phyloP scores from a whole-genome alignment of 805 yeast species.

The Candida qinlingensis region DNA sequence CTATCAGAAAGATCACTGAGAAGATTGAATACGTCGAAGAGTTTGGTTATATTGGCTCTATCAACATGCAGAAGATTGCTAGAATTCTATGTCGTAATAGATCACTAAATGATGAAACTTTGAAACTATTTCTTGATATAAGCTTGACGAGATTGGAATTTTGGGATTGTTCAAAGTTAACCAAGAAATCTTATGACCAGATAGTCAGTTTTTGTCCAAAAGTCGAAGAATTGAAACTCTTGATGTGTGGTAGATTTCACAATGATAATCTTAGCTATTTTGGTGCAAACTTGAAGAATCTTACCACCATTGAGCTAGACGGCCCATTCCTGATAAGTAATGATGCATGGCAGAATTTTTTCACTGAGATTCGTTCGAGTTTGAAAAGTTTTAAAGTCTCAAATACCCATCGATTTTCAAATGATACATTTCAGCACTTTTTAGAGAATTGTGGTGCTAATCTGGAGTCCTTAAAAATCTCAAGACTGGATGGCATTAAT shows the following conservation, averaged over 20 bases:
- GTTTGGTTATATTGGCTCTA: constrained; percentile 80
- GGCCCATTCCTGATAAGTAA: constrained; percentile 88
- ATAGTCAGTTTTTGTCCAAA: constrained; percentile 80
- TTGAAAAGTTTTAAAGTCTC: constrained; percentile 57
- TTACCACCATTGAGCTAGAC: constrained; percentile 60
- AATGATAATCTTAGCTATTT: constrained; percentile 67
- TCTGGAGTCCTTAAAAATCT: constrained; percentile 53
- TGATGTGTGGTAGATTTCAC: constrained; percentile 92
- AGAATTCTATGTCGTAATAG: constrained; percentile 78
- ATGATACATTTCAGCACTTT: constrained; percentile 57
- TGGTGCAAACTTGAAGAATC: constrained; percentile 48
- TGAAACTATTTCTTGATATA: constrained; percentile 67
- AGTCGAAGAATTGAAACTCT: constrained; percentile 56
- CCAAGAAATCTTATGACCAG: constrained; percentile 55
- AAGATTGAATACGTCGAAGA: constrained; percentile 72
- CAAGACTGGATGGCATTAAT: constrained; percentile 68
- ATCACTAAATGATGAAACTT: constrained; percentile 65
- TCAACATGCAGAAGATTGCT: constrained; percentile 66
- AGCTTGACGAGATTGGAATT: constrained; percentile 55
- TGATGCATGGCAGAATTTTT: constrained; percentile 70
- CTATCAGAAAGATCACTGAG: constrained; percentile 61
- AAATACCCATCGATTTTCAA: constrained; percentile 79
- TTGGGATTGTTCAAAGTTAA: constrained; percentile 89
- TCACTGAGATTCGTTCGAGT: constrained; percentile 49
- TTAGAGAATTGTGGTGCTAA: constrained; percentile 55